Evolutionary conservation across 352 stramenopile genomes (phyloP).

Genomic region (Sclerospora graminicola): DNA sequence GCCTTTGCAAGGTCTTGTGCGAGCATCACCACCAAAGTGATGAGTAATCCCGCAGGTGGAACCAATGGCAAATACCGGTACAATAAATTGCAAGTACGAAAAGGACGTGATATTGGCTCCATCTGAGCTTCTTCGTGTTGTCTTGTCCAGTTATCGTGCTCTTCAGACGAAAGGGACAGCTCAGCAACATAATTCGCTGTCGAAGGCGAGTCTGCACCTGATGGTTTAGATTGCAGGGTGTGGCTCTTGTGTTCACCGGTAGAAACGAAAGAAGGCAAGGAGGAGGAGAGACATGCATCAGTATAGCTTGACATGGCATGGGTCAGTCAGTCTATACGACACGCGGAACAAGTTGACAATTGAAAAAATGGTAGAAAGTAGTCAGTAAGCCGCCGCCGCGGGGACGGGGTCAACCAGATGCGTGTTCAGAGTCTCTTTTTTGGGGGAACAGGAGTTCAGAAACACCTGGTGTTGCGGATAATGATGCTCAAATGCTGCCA

Average conservation of each 20-base stretch:
- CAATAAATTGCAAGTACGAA: conserved; percentile 20
- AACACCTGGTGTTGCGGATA: no score
- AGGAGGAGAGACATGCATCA: conserved; percentile 11
- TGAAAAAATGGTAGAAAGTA: conserved; percentile 5
- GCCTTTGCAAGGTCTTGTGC: conserved; percentile 21
- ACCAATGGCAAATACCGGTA: conserved; percentile 23
- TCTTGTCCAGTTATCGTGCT: conserved; percentile 12
- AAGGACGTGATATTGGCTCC: conserved; percentile 20
- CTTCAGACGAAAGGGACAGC: conserved; percentile 23
- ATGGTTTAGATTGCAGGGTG: conserved; percentile 4
- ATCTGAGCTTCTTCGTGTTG: conserved; percentile 8
- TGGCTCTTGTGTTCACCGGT: conserved; percentile 19
- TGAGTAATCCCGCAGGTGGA: conserved; percentile 22
- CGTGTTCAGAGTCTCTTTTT: conserved; percentile 2
- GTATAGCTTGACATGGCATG: conserved; percentile 21
- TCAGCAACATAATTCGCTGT: conserved; percentile 18
- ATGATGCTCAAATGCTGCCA: no score
- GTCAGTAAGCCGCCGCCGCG: conserved; percentile 2
- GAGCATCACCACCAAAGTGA: conserved; percentile 23
- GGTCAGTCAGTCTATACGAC: conserved; percentile 8
- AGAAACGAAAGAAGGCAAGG: not conserved
- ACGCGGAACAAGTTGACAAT: conserved; percentile 20
- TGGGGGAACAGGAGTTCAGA: no score
- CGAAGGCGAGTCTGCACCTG: conserved; percentile 5
- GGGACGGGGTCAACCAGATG: conserved; percentile 22